Conservation (phyloP, 2,329 filamentous ascomycete genomes). For the Fusarium secorum region DNA sequence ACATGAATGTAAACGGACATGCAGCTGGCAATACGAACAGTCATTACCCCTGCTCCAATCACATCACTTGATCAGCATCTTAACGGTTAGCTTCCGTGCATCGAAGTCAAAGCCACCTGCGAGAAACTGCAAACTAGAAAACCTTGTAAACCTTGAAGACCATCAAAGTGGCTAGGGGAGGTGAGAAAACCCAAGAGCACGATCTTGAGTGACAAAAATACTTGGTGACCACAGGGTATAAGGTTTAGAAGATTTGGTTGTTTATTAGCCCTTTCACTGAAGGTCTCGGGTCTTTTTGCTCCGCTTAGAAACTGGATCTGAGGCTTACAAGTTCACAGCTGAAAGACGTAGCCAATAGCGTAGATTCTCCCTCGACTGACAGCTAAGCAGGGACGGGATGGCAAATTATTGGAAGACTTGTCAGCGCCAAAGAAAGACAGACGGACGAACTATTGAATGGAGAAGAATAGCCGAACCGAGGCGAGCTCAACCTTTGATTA, state of each 20-base stretch:
- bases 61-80: constrained; percentile 17
- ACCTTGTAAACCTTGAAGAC: constrained; percentile 6
- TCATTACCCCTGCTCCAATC: constrained; percentile 15
- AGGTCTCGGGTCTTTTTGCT: not conserved
- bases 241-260: not conserved
- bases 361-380: constrained; percentile 22
- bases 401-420: constrained; percentile 19
- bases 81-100: constrained; percentile 4
- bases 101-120: constrained; percentile 1
- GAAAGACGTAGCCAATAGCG: constrained; percentile 28
- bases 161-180: not conserved
- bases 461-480: not conserved
- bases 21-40: constrained; percentile 16
- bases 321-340: constrained; percentile 29
- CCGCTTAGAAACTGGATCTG: constrained; percentile 1
- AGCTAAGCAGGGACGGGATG: constrained; percentile 18
- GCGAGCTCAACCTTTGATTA: not conserved
- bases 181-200: not conserved
- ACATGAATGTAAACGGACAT: constrained; percentile 8
- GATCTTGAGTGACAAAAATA: not conserved
- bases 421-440: not conserved
- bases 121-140: constrained; percentile 13
- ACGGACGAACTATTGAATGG: constrained; percentile 6
- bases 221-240: no score
- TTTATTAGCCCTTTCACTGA: not conserved